Evolutionary conservation across 305 asterid genomes (phyloP), one percentile per base, ranked within the genome.

Genomic region (Caryopteris hybrid): DNA sequence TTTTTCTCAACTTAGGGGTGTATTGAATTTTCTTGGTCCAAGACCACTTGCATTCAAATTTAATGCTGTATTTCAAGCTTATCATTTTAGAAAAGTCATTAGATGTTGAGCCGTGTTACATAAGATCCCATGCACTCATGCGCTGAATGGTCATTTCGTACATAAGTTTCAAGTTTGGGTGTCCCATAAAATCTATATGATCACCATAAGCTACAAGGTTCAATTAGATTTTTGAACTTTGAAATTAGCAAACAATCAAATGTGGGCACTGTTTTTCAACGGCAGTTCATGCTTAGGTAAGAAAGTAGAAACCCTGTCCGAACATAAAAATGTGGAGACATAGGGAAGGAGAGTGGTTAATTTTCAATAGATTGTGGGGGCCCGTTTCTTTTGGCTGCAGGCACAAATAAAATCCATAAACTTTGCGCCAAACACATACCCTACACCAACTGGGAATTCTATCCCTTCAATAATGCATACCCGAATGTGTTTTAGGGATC

Each of bases 401-500:
- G 58, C 34, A 61, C 38, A 42, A 48, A 77, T 59, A 78, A 68
- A 76, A 60, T 71, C 81, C 80, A 81, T 36, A 70, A 77, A 80
- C 78, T 62, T 69, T 79, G 62, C 57, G 84, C 89, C 91, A 76
- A 85, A 78, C 81, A 62, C 71, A 61, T 22, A 76, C 84, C 83
- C 83, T 59, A 76, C 83, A 66, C 71, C 79, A 75, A 69, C 64
- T 76, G 74, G 84, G 60, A 73, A 72, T 59, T 55, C 78, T 61
- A 79, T 76, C 78, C 73, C 60, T 61, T 76, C 78, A 85, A 85
- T 69, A 83, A 79, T 83, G 68, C 83, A 76, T 16, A 60, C 0
- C 22, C 1, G 13, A 25, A 23, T 3, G 20, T 27, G 53, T 48
- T 77, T 69, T 66, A 61, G 74, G 80, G 67, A 67, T 64, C 79